Evolutionary conservation across 805 yeast species (phyloP).

Genomic region (Wickerhamiella qilinensis): DNA sequence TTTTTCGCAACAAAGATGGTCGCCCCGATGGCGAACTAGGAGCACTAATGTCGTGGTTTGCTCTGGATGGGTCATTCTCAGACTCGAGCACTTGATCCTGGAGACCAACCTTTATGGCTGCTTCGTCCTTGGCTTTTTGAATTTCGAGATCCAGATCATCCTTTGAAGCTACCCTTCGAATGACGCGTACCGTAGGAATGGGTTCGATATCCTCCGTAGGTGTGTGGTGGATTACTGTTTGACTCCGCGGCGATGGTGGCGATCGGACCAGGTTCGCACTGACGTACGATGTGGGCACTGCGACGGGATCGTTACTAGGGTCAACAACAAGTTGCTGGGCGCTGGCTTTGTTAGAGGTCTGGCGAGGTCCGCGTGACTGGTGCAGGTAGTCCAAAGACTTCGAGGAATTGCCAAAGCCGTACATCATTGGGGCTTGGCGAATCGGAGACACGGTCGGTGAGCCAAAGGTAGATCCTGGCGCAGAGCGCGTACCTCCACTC

Average conservation of each 20-base stretch:
- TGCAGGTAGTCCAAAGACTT: background rate
- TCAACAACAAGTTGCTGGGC: background rate
- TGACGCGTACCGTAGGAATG: background rate
- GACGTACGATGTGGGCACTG: background rate
- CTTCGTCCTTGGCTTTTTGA: background rate
- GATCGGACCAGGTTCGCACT: background rate
- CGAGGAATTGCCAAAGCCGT: background rate
- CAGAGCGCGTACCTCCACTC: background rate
- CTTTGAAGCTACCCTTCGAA: background rate
- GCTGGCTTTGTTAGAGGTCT: background rate
- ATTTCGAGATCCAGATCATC: background rate
- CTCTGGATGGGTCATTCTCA: background rate
- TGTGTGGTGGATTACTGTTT: too few relatives aligned
- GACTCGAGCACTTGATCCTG: background rate
- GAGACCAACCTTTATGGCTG: too few relatives aligned
- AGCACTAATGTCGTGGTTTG: background rate
- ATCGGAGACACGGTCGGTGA: background rate
- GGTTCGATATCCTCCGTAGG: background rate
- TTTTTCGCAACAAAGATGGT: constrained; percentile 46
- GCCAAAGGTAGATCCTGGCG: background rate
- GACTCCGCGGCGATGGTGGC: background rate
- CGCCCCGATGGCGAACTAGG: background rate
- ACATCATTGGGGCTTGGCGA: background rate
- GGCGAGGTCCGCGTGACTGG: background rate
- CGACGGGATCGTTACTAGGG: background rate